Conservation (phyloP, 2,329 filamentous ascomycete species). For the Ceratocystis huliohia region DNA sequence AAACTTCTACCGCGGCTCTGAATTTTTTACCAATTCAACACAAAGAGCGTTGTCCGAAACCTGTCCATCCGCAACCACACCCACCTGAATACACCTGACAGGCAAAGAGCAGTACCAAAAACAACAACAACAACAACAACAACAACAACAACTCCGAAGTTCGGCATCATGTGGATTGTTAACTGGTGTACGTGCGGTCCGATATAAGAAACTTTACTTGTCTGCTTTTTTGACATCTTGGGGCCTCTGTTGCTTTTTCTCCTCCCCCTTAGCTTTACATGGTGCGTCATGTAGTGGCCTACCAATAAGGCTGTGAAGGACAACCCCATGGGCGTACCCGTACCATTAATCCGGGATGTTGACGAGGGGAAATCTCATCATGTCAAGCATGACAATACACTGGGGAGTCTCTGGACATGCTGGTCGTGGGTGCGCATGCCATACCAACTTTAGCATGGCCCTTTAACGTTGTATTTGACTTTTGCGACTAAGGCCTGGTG, state of each 20-base stretch:
- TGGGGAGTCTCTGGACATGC: neutral
- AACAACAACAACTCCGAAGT: constrained; percentile 17
- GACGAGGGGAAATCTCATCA: neutral
- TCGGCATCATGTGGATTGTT: constrained; percentile 69
- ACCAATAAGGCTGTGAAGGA: constrained; percentile 2
- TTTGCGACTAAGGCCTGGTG: neutral
- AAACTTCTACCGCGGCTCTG: constrained; percentile 2
- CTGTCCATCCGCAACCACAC: constrained; percentile 17
- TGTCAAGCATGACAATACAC: neutral
- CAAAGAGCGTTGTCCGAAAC: constrained; percentile 8
- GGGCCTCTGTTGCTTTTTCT: neutral
- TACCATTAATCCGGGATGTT: neutral
- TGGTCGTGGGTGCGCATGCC: neutral
- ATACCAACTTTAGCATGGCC: no score
- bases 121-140: constrained; percentile 4
- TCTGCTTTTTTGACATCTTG: neutral
- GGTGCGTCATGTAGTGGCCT: neutral
- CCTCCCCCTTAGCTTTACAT: neutral
- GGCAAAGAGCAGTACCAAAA: neutral
- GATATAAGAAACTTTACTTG: neutral
- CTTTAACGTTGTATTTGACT: neutral
- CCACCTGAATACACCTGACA: no score
- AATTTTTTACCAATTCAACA: constrained; percentile 21
- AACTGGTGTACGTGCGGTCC: constrained; percentile 68
- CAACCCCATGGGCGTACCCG: neutral